Percentiles rank a stretch among this genome's conserved stretches.
These are phyloP conservation scores for Crepidotus variabilis DNA, from an alignment of 768 basidiomycete genomes.

Conservation along the genomic window DNA sequence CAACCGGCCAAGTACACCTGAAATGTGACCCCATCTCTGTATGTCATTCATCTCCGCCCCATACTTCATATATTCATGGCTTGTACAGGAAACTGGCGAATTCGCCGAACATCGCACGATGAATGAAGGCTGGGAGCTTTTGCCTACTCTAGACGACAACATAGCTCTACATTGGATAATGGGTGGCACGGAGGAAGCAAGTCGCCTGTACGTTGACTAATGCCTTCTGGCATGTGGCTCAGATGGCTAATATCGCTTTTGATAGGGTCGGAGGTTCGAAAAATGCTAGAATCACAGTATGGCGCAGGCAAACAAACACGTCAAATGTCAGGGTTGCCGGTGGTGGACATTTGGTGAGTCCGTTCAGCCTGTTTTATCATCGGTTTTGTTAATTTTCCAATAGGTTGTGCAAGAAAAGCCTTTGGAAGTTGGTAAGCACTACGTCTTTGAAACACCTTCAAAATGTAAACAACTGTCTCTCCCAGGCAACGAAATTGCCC, in stretches of 20 bases:
- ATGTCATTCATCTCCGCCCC: no score
- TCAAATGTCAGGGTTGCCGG: conserved; percentile 22
- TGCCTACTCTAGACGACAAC: conserved; percentile 21
- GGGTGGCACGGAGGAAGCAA: conserved; percentile 21
- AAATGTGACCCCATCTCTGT: no score
- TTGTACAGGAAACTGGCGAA: conserved; percentile 18
- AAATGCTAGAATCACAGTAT: conserved; percentile 15
- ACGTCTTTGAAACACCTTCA: background rate
- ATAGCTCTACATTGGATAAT: conserved; percentile 23
- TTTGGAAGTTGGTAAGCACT: conserved; percentile 16
- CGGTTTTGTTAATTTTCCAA: background rate
- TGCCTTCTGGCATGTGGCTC: no score
- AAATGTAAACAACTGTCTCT: background rate
- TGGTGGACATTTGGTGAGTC: conserved; percentile 21
- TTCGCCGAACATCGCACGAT: conserved; percentile 18
- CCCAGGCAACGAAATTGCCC: no score
- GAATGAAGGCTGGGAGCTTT: conserved; percentile 23
- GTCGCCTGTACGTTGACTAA: conserved; percentile 16
- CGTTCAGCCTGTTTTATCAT: background rate
- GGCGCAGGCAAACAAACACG: conserved; percentile 20
- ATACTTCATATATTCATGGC: background rate
- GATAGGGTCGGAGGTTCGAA: conserved; percentile 23
- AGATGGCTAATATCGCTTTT: no score
- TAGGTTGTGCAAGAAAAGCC: conserved; percentile 25
- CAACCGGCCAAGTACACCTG: no score